Evolutionary conservation across 306 rosid genomes (phyloP).

Genomic region (Alnus glutinosa): DNA sequence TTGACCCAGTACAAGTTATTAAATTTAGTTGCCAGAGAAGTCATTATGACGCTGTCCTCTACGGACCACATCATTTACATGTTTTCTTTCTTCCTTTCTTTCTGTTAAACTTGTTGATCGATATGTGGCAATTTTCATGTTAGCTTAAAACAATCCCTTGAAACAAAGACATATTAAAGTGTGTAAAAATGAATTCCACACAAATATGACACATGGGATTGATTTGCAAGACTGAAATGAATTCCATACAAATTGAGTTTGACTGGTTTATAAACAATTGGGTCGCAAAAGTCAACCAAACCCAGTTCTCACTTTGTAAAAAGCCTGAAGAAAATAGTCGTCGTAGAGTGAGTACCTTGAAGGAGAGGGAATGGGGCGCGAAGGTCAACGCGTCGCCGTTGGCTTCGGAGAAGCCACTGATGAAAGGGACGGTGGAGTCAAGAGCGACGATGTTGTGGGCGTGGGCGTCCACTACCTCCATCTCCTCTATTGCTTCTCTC

Average conservation of each 20-base stretch:
- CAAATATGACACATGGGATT: not conserved
- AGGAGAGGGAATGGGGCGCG: slow-evolving; percentile 61
- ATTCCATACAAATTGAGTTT: not conserved
- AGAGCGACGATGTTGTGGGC: slow-evolving; percentile 78
- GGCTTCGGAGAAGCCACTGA: slow-evolving; percentile 70
- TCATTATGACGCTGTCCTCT: not conserved
- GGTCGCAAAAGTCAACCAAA: not conserved
- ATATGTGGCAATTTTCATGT: not conserved
- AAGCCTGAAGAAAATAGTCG: not conserved
- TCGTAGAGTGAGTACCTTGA: slow-evolving; percentile 50
- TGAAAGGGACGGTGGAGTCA: slow-evolving; percentile 63
- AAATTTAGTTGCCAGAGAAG: not conserved
- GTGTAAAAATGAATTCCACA: not conserved
- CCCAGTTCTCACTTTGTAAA: not conserved
- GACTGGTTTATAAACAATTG: not conserved
- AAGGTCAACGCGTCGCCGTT: slow-evolving; percentile 55
- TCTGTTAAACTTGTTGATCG: not conserved
- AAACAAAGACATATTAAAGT: not conserved
- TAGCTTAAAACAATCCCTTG: not conserved
- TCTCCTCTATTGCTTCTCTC: slow-evolving; percentile 56
- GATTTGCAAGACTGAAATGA: not conserved
- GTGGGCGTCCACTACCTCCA: slow-evolving; percentile 77
- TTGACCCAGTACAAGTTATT: not conserved
- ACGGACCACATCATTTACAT: not conserved
- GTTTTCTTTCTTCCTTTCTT: not conserved